A percentile compares a stretch with the other conserved stretches of the same genome.
Evolutionary conservation across 1,284 basidiomycete species (phyloP).

Genomic region (Sanghuangporus sanghuang): DNA sequence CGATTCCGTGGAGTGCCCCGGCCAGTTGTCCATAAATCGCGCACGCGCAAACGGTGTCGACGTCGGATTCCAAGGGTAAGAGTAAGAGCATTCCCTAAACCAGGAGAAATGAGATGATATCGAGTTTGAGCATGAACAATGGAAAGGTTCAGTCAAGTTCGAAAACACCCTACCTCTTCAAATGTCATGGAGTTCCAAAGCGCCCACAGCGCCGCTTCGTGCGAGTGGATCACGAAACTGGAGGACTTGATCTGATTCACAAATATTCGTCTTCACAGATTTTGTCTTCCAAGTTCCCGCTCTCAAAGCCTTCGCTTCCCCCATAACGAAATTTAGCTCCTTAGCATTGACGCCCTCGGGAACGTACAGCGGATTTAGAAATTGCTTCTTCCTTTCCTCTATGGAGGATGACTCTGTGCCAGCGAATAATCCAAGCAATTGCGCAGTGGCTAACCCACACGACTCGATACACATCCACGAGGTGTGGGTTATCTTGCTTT

Average conservation of each 20-base stretch:
- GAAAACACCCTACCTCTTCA: slow-evolving; percentile 7
- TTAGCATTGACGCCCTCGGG: neutral
- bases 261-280: neutral
- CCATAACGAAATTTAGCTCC: neutral
- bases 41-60: slow-evolving; percentile 15
- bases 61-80: slow-evolving; percentile 11
- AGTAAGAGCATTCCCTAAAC: slow-evolving; percentile 12
- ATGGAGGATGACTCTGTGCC: neutral
- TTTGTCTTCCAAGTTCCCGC: slow-evolving; percentile 9
- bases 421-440: slow-evolving; percentile 5
- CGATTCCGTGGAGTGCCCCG: slow-evolving; percentile 9
- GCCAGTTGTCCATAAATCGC: slow-evolving; percentile 14
- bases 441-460: slow-evolving; percentile 2
- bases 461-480: slow-evolving; percentile 10
- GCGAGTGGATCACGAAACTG: slow-evolving; percentile 16
- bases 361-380: neutral
- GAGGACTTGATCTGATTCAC: slow-evolving; percentile 6
- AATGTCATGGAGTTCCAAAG: slow-evolving; percentile 11
- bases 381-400: slow-evolving; percentile 2
- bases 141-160: neutral
- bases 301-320: slow-evolving; percentile 12
- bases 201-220: slow-evolving; percentile 13
- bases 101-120: neutral
- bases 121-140: neutral
- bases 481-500: slow-evolving; percentile 6